Percentiles rank a stretch among this genome's conserved stretches.
Evolutionary conservation across 192 early-diverging fungal species (phyloP).

Genomic region (Backusella psychrophila): DNA sequence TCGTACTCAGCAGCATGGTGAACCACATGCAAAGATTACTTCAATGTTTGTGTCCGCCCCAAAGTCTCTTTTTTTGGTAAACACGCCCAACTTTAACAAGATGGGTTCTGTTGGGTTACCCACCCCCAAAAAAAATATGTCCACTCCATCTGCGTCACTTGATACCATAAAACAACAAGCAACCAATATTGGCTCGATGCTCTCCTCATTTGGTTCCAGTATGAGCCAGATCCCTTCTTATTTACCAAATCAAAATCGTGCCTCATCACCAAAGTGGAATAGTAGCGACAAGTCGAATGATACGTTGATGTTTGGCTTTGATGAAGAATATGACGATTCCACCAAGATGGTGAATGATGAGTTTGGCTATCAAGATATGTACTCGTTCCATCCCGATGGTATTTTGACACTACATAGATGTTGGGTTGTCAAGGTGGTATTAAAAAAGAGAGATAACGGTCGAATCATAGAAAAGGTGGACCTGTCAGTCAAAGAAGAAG

Average conservation of each 20-base stretch:
- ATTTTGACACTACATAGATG: slow-evolving; percentile 55
- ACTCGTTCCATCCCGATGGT: slow-evolving; percentile 54
- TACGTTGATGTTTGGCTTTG: slow-evolving; percentile 35
- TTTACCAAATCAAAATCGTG: not conserved
- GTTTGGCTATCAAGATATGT: slow-evolving; percentile 48
- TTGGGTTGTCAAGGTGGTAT: slow-evolving; percentile 46
- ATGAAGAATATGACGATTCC: slow-evolving; percentile 33
- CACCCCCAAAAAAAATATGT: not conserved
- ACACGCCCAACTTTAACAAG: not conserved
- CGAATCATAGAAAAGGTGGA: slow-evolving; percentile 48
- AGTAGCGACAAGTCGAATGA: slow-evolving; percentile 24
- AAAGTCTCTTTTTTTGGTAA: slow-evolving; percentile 14
- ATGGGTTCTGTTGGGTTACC: not conserved
- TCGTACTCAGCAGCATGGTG: not conserved
- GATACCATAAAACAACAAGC: slow-evolving; percentile 24
- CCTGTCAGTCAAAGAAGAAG: slow-evolving; percentile 47
- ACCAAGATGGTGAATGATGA: slow-evolving; percentile 42
- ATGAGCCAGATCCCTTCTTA: slow-evolving; percentile 13
- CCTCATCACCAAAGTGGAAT: slow-evolving; percentile 16
- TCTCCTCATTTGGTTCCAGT: slow-evolving; percentile 24
- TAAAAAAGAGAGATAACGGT: slow-evolving; percentile 43
- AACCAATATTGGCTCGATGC: slow-evolving; percentile 23
- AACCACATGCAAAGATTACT: slow-evolving; percentile 24
- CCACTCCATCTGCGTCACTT: not conserved
- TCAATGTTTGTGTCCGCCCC: slow-evolving; percentile 28